These are phyloP conservation scores for Geranium incanum DNA, from an alignment of 441 rosid genomes.

Conservation along the genomic window DNA sequence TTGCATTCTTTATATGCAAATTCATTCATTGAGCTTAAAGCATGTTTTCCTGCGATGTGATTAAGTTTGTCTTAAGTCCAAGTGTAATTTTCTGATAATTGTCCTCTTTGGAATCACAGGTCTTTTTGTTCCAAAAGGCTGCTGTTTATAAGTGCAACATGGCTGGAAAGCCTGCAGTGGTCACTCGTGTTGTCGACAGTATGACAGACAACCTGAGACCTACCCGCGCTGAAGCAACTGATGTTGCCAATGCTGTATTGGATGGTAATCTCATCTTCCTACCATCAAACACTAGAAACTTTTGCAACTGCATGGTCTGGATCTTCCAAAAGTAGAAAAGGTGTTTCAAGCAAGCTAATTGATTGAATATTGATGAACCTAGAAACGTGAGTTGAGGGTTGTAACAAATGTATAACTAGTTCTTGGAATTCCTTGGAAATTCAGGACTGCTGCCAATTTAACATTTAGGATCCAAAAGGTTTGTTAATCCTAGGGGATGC, in stretches of 20 bases:
- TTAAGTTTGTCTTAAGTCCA: background rate
- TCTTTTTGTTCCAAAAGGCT: constrained; percentile 42
- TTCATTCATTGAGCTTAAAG: background rate
- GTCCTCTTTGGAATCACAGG: constrained; percentile 23
- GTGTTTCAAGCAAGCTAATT: too few relatives aligned
- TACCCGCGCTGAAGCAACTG: constrained; percentile 49
- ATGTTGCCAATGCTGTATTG: constrained; percentile 45
- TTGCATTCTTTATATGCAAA: too few relatives aligned
- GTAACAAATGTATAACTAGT: too few relatives aligned
- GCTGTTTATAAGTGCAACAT: constrained; percentile 43
- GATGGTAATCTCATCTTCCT: constrained; percentile 30
- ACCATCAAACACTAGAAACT: background rate
- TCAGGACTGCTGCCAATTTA: too few relatives aligned
- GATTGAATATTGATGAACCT: too few relatives aligned
- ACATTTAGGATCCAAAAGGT: too few relatives aligned
- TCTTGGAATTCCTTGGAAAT: too few relatives aligned
- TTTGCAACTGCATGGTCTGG: background rate
- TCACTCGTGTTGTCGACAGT: constrained; percentile 42
- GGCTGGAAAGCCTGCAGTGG: constrained; percentile 42
- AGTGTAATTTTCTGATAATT: constrained; percentile 11
- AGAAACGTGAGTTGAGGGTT: too few relatives aligned
- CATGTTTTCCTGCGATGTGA: background rate
- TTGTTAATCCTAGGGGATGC: too few relatives aligned
- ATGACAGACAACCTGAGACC: constrained; percentile 49
- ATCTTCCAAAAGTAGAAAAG: too few relatives aligned